Percentiles rank a stretch among this genome's conserved stretches.
Conservation (phyloP, 768 basidiomycete genomes). For the Boletus huronensis region DNA sequence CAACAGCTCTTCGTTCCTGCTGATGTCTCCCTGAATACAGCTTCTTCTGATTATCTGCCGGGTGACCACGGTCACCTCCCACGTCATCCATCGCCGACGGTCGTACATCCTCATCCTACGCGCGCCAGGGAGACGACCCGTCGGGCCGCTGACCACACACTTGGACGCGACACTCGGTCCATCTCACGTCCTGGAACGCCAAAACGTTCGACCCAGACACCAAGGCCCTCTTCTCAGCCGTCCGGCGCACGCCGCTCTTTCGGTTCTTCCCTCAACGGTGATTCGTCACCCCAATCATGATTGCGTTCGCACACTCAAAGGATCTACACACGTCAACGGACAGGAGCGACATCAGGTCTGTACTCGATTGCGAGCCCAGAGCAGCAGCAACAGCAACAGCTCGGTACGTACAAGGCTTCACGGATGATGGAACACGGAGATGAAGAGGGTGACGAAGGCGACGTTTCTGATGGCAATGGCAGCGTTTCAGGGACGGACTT, state of each 20-base stretch:
- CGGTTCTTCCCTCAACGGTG: constrained; percentile 46
- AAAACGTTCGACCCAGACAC: constrained; percentile 25
- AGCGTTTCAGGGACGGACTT: constrained; percentile 42
- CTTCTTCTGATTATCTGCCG: neutral
- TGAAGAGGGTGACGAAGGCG: constrained; percentile 24
- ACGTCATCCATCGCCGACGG: constrained; percentile 11
- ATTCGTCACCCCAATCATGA: constrained; percentile 41
- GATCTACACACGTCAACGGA: constrained; percentile 31
- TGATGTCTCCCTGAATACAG: constrained; percentile 35
- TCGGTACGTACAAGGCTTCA: constrained; percentile 20
- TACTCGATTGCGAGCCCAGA: constrained; percentile 21
- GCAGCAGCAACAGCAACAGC: constrained; percentile 14
- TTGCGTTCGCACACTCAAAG: constrained; percentile 36
- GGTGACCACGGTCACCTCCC: constrained; percentile 8
- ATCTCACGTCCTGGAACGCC: constrained; percentile 27
- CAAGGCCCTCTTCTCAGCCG: constrained; percentile 30
- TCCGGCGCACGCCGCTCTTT: constrained; percentile 33
- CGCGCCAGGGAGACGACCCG: constrained; percentile 19
- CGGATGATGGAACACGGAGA: constrained; percentile 9
- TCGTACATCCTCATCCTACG: constrained; percentile 31
- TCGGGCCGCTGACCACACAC: constrained; percentile 10
- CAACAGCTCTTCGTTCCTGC: constrained; percentile 74
- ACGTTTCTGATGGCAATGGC: constrained; percentile 37
- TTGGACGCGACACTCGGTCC: constrained; percentile 18
- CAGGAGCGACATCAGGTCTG: constrained; percentile 23